Conservation (phyloP, 1,284 basidiomycete species). For the Sporisorium iseilematis-ciliati region DNA sequence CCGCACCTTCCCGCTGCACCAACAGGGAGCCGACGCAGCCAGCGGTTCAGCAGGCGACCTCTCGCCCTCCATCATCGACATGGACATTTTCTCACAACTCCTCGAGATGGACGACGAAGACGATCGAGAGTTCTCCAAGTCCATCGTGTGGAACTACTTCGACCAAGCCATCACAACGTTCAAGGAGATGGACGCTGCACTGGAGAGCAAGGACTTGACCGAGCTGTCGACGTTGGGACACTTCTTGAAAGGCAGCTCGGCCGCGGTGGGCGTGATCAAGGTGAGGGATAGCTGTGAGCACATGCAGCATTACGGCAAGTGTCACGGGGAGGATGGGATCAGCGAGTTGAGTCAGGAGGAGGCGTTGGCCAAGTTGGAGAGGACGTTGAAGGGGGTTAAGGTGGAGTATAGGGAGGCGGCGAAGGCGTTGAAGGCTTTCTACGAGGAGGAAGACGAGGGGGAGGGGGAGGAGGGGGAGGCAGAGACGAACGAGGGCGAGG, state of each 20-base stretch:
- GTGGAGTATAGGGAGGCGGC: slow-evolving; percentile 64
- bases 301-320: slow-evolving; percentile 84
- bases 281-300: slow-evolving; percentile 86
- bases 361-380: slow-evolving; percentile 52
- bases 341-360: slow-evolving; percentile 48
- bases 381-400: slow-evolving; percentile 59
- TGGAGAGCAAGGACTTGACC: slow-evolving; percentile 76
- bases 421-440: slow-evolving; percentile 68
- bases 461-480: slow-evolving; percentile 58
- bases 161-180: slow-evolving; percentile 77
- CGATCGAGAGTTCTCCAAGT: slow-evolving; percentile 80
- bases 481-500: slow-evolving; percentile 14
- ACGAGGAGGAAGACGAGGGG: slow-evolving; percentile 70
- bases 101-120: slow-evolving; percentile 89
- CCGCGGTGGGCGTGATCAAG: slow-evolving; percentile 83
- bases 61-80: slow-evolving; percentile 75
- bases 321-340: slow-evolving; percentile 69
- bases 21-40: slow-evolving; percentile 38
- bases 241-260: slow-evolving; percentile 94
- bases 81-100: slow-evolving; percentile 84
- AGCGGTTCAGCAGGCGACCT: slow-evolving; percentile 45
- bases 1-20: not conserved
- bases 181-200: slow-evolving; percentile 79
- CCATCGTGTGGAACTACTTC: slow-evolving; percentile 85
- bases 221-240: slow-evolving; percentile 84